Evolutionary conservation across 148 eudicot species (phyloP).

Genomic region (Rheum nobile): DNA sequence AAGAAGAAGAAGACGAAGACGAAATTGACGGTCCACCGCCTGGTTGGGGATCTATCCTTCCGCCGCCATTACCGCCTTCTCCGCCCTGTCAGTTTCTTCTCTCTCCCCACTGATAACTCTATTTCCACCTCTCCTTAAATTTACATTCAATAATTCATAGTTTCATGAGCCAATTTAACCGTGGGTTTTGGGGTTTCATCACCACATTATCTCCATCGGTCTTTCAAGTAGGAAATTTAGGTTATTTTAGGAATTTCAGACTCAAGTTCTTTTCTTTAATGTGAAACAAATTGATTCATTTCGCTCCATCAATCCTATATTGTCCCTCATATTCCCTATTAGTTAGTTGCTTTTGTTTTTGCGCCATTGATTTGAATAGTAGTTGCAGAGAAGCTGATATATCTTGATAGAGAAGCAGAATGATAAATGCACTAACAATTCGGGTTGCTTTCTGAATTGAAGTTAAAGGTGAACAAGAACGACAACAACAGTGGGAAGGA

Average conservation of each 20-base stretch:
- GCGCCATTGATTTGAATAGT: background rate
- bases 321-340: background rate
- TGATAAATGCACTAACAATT: background rate
- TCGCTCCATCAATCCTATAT: background rate
- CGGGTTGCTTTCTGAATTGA: background rate
- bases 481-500: background rate
- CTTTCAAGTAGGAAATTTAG: background rate
- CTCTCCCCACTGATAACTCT: background rate
- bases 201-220: background rate
- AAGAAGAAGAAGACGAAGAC: background rate
- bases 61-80: background rate
- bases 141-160: background rate
- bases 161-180: background rate
- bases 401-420: background rate
- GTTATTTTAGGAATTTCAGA: background rate
- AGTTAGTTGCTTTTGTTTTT: background rate
- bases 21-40: slow-evolving; percentile 18
- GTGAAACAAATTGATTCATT: background rate
- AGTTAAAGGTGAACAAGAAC: background rate
- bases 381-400: background rate
- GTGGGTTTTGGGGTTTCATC: background rate
- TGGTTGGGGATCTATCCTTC: slow-evolving; percentile 10
- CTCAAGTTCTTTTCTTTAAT: background rate
- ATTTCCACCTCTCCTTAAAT: background rate
- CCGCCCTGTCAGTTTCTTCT: background rate